Percentiles rank a stretch among this genome's conserved stretches.
These are phyloP conservation scores for Aspergillus costaricaensis DNA, from an alignment of 2,329 filamentous ascomycete species.

Conservation along the genomic window DNA sequence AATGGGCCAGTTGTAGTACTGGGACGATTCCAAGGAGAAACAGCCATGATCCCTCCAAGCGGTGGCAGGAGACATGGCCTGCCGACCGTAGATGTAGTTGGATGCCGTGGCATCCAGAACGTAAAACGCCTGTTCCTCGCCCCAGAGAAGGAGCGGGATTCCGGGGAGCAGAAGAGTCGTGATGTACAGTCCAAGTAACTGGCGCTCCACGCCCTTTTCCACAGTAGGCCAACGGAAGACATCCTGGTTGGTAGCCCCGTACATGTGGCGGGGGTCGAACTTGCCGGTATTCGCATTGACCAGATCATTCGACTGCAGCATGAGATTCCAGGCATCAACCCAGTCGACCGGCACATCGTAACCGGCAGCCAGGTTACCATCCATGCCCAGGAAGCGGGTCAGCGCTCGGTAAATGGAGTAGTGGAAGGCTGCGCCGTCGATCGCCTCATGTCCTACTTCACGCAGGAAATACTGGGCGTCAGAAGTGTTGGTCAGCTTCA, in stretches of 20 bases:
- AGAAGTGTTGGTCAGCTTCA: slow-evolving; percentile 49
- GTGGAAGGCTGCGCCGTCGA: slow-evolving; percentile 63
- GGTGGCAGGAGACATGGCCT: slow-evolving; percentile 60
- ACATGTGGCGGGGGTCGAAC: slow-evolving; percentile 65
- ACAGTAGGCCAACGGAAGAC: slow-evolving; percentile 65
- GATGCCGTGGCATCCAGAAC: slow-evolving; percentile 62
- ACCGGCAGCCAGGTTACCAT: slow-evolving; percentile 56
- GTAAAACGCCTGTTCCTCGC: slow-evolving; percentile 66
- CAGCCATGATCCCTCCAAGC: slow-evolving; percentile 67
- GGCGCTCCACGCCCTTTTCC: slow-evolving; percentile 56
- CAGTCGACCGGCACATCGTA: slow-evolving; percentile 57
- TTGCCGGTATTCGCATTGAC: slow-evolving; percentile 60
- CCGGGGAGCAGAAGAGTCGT: slow-evolving; percentile 61
- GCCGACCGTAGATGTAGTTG: slow-evolving; percentile 66
- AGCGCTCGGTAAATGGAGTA: slow-evolving; percentile 63
- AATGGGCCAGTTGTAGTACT: slow-evolving; percentile 60
- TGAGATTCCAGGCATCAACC: slow-evolving; percentile 56
- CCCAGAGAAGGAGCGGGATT: slow-evolving; percentile 62
- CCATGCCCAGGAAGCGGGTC: slow-evolving; percentile 61
- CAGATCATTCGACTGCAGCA: slow-evolving; percentile 60
- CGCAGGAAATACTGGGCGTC: slow-evolving; percentile 53
- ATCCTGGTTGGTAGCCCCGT: slow-evolving; percentile 65
- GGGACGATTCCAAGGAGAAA: slow-evolving; percentile 57
- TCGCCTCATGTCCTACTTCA: slow-evolving; percentile 52
- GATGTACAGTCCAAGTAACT: slow-evolving; percentile 59